Conservation (phyloP, 2,329 filamentous ascomycete genomes). For the Dactylella cylindrospora region DNA sequence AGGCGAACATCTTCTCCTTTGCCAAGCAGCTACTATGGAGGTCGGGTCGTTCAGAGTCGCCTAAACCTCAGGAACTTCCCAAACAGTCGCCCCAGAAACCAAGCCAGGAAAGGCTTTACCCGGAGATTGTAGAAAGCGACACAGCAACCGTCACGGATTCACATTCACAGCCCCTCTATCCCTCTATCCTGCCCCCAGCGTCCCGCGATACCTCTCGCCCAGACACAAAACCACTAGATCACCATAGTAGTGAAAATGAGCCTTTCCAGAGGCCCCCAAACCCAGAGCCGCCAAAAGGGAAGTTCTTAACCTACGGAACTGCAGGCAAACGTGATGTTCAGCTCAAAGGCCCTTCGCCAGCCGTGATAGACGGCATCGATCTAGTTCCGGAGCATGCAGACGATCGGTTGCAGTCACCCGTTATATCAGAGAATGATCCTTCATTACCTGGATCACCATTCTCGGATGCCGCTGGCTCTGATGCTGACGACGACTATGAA, state of each 20-base stretch:
- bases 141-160: neutral
- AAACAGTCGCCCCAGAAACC: neutral
- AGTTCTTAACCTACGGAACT: slow-evolving; percentile 9
- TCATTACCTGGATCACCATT: slow-evolving; percentile 29
- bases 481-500: slow-evolving; percentile 2
- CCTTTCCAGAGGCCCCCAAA: neutral
- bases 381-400: slow-evolving; percentile 24
- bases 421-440: slow-evolving; percentile 21
- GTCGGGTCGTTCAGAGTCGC: slow-evolving; percentile 25
- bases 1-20: slow-evolving; percentile 28
- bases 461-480: slow-evolving; percentile 7
- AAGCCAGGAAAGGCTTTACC: neutral
- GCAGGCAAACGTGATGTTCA: slow-evolving; percentile 18
- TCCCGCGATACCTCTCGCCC: too few species aligned
- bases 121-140: neutral
- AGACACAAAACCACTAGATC: too few species aligned
- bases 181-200: slow-evolving; percentile 3
- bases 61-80: neutral
- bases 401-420: slow-evolving; percentile 15
- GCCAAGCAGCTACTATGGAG: slow-evolving; percentile 38
- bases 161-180: neutral
- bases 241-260: neutral
- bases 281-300: neutral
- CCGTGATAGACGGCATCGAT: slow-evolving; percentile 24
- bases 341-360: slow-evolving; percentile 15